These are phyloP conservation scores for Stagonosporopsis cucurbitacearum DNA, from an alignment of 2,329 filamentous ascomycete genomes.

Conservation along the genomic window DNA sequence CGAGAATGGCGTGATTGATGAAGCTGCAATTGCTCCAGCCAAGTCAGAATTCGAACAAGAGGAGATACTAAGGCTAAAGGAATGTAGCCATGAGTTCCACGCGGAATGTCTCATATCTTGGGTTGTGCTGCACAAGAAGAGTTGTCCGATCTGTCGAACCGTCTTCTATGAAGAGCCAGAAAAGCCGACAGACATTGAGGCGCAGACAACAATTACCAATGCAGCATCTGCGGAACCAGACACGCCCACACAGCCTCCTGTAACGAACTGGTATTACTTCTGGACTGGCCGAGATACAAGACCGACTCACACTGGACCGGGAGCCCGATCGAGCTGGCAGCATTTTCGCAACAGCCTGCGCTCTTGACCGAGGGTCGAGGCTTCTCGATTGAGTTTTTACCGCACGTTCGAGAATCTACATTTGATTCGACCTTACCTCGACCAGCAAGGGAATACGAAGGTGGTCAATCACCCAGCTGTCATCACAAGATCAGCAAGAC, in stretches of 20 bases:
- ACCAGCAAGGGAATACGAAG: background rate
- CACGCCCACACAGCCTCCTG: background rate
- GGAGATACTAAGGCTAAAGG: conserved; percentile 34
- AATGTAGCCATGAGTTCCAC: conserved; percentile 43
- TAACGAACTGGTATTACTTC: conserved; percentile 16
- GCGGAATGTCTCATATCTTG: conserved; percentile 41
- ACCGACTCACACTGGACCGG: background rate
- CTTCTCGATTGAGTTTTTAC: background rate
- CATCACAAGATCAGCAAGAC: background rate
- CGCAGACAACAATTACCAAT: background rate
- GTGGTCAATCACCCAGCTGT: background rate
- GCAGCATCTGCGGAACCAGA: background rate
- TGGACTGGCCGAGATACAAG: conserved; percentile 9
- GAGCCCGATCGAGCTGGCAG: background rate
- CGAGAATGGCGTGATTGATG: conserved; percentile 14
- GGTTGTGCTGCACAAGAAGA: conserved; percentile 39
- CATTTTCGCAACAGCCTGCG: background rate
- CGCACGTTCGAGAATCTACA: background rate
- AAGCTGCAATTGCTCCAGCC: conserved; percentile 2
- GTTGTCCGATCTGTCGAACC: conserved; percentile 42
- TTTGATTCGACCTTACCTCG: background rate
- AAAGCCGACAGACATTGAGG: conserved; percentile 25
- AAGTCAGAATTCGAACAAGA: conserved; percentile 19
- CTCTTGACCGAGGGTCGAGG: background rate
- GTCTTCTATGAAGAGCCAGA: conserved; percentile 35